Evolutionary conservation across 2,329 filamentous ascomycete genomes (phyloP).

Genomic region (Cladosporium sp.): DNA sequence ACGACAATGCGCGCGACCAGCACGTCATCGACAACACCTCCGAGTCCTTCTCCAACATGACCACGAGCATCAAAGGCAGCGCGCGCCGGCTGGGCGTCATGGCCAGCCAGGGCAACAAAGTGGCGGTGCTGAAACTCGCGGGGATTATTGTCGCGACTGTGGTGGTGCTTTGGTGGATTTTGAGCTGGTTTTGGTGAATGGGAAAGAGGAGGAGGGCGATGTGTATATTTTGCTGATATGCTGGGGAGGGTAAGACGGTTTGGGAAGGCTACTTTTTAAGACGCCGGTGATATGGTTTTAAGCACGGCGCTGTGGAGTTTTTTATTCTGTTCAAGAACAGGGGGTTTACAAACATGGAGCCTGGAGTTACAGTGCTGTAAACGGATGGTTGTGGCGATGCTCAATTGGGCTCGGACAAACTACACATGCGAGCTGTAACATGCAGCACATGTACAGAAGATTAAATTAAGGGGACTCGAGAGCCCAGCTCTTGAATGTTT

Average conservation of each 20-base stretch:
- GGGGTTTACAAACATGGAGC: neutral
- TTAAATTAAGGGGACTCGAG: too few species aligned
- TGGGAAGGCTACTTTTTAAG: neutral
- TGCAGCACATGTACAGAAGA: neutral
- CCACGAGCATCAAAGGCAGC: conserved; percentile 78
- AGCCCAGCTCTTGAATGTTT: neutral
- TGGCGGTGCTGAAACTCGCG: conserved; percentile 86
- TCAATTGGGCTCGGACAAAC: neutral
- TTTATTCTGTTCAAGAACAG: neutral
- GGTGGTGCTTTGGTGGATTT: conserved; percentile 73
- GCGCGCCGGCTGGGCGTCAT: conserved; percentile 82
- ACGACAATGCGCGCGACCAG: conserved; percentile 90
- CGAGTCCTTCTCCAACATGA: conserved; percentile 90
- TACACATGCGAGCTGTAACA: neutral
- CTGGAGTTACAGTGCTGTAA: neutral
- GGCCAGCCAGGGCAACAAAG: conserved; percentile 86
- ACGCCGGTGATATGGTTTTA: neutral
- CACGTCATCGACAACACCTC: conserved; percentile 83
- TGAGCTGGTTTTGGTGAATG: conserved; percentile 36
- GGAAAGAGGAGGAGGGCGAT: neutral
- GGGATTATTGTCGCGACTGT: conserved; percentile 76
- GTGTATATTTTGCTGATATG: neutral
- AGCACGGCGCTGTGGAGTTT: conserved; percentile 24
- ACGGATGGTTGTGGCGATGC: neutral
- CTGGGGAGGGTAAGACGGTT: neutral